Conservation (phyloP, 73 alveolate genomes). For the Stentor coeruleus region DNA sequence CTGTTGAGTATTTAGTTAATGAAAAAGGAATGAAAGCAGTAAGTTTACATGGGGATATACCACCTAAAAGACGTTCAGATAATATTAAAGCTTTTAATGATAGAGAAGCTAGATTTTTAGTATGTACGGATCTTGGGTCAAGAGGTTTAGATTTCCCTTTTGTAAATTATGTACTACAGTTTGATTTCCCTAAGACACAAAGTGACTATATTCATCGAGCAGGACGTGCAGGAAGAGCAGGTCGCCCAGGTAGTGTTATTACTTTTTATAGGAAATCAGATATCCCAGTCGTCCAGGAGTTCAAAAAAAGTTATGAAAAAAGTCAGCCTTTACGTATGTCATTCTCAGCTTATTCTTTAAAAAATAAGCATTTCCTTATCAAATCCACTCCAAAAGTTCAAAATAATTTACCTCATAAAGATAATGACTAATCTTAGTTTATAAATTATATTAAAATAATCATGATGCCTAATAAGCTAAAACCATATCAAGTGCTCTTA, state of each 20-base stretch:
- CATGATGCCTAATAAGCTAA: no score
- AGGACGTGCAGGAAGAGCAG: slow-evolving; percentile 99
- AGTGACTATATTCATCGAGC: slow-evolving; percentile 83
- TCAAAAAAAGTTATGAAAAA: slow-evolving; percentile 44
- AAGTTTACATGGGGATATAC: slow-evolving; percentile 78
- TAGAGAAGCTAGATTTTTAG: slow-evolving; percentile 57
- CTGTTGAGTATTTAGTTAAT: slow-evolving; percentile 62
- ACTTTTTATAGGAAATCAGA: slow-evolving; percentile 61
- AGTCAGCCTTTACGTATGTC: slow-evolving; percentile 33
- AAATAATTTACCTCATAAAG: no score
- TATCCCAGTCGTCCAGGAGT: slow-evolving; percentile 43
- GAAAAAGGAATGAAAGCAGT: slow-evolving; percentile 53
- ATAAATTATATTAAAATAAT: no score
- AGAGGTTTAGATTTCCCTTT: slow-evolving; percentile 80
- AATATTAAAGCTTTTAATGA: slow-evolving; percentile 52
- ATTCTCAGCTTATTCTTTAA: slow-evolving; percentile 44
- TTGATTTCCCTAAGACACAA: slow-evolving; percentile 50
- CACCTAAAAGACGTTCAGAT: slow-evolving; percentile 55
- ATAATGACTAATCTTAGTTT: no score
- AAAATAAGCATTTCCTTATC: neutral
- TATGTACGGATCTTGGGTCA: slow-evolving; percentile 84
- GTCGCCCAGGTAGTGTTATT: slow-evolving; percentile 77
- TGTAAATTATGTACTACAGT: slow-evolving; percentile 62
- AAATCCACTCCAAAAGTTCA: neutral
- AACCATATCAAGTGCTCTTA: no score